phyloP scores from a whole-genome alignment of 208 protist genomes.

The Naegleria gruberi region DNA sequence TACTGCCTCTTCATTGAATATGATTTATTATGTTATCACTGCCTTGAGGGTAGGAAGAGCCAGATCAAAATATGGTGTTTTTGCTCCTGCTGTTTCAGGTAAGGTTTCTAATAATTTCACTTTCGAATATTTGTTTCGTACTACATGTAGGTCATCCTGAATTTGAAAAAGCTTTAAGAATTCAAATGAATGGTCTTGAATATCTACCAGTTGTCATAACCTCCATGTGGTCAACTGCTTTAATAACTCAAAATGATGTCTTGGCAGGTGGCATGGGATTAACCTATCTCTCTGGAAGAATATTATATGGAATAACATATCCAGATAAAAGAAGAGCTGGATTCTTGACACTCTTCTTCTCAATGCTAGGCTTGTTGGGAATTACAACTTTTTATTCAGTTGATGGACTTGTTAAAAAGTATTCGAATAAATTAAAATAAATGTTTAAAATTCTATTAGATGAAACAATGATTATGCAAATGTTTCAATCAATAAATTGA shows the following conservation, averaged over 20 bases:
- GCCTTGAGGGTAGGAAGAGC: not conserved
- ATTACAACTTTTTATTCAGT: too few species aligned
- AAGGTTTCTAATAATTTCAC: too few species aligned
- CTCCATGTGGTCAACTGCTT: not conserved
- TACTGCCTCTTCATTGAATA: not conserved
- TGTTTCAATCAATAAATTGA: too few species aligned
- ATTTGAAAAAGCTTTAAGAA: not conserved
- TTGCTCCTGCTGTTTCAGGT: not conserved
- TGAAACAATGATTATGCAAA: too few species aligned
- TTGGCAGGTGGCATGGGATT: not conserved
- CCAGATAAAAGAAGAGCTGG: not conserved
- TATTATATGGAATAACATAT: not conserved
- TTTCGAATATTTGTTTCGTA: too few species aligned
- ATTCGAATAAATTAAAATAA: too few species aligned
- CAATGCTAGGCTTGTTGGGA: not conserved
- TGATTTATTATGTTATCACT: not conserved
- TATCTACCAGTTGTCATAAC: not conserved
- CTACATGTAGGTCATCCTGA: not conserved
- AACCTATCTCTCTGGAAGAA: not conserved
- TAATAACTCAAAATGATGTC: not conserved
- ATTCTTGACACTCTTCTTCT: not conserved
- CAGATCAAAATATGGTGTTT: not conserved
- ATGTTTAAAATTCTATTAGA: too few species aligned
- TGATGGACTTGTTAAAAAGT: too few species aligned
- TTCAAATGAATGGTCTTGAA: not conserved